These are phyloP conservation scores for Argentina anserina DNA, from an alignment of 306 rosid genomes.

Conservation along the genomic window DNA sequence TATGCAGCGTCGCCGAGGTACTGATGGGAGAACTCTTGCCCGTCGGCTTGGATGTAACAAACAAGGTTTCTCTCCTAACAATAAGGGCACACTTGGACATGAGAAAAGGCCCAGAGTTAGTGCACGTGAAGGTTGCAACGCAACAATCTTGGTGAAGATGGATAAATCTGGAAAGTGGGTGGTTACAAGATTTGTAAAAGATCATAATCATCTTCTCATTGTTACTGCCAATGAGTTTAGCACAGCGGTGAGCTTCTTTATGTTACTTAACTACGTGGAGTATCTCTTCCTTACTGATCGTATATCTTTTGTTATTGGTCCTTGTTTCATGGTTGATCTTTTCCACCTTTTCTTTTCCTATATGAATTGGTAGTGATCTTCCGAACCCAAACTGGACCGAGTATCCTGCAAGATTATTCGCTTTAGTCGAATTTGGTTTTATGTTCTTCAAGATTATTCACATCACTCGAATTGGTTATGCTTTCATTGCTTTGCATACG, in stretches of 20 bases:
- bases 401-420: background rate
- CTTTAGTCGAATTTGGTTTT: background rate
- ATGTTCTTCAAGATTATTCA: background rate
- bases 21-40: slow-evolving; percentile 90
- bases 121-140: slow-evolving; percentile 96
- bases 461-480: no score
- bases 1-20: slow-evolving; percentile 86
- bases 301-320: background rate
- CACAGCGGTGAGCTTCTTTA: slow-evolving; percentile 55
- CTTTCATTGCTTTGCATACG: background rate
- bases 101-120: slow-evolving; percentile 74
- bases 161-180: slow-evolving; percentile 93
- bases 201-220: slow-evolving; percentile 84
- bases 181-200: slow-evolving; percentile 77
- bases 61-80: slow-evolving; percentile 85
- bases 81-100: slow-evolving; percentile 42
- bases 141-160: slow-evolving; percentile 84
- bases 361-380: background rate
- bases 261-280: background rate
- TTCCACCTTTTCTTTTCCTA: background rate
- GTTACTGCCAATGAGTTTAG: slow-evolving; percentile 67
- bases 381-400: background rate
- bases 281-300: background rate
- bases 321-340: background rate
- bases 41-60: slow-evolving; percentile 94